phyloP scores from a whole-genome alignment of 257 asterid genomes.

The Datura wrightii region DNA sequence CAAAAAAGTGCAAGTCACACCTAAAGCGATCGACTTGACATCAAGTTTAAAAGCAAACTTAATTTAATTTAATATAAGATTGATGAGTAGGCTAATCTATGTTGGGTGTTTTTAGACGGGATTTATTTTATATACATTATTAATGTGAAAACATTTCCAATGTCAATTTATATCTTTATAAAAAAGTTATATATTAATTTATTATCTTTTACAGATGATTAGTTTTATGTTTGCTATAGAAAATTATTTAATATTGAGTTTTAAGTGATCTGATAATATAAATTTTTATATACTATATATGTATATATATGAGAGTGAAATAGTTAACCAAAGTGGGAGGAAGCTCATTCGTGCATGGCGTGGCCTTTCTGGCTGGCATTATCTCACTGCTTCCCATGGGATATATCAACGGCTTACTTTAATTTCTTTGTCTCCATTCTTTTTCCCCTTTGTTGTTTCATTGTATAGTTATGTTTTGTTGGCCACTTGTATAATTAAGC shows the following conservation, averaged over 20 bases:
- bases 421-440: constrained; percentile 15
- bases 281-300: not conserved
- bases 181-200: not conserved
- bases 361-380: constrained; percentile 49
- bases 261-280: not conserved
- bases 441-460: constrained; percentile 31
- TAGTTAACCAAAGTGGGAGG: not conserved
- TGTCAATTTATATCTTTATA: not conserved
- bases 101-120: not conserved
- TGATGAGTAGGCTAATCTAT: constrained; percentile 25
- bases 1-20: constrained; percentile 14
- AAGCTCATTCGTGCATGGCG: constrained; percentile 46
- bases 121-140: not conserved
- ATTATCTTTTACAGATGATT: not conserved
- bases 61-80: not conserved
- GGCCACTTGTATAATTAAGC: constrained; percentile 61
- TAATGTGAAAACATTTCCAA: not conserved
- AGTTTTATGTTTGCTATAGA: not conserved
- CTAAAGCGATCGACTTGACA: constrained; percentile 21
- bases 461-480: constrained; percentile 60
- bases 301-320: not conserved
- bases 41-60: not conserved
- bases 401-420: constrained; percentile 24
- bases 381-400: not conserved
- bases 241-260: not conserved